Evolutionary conservation across 805 yeast genomes (phyloP), one percentile per base, ranked within the genome.

Genomic region (Nakazawaea pomicola): DNA sequence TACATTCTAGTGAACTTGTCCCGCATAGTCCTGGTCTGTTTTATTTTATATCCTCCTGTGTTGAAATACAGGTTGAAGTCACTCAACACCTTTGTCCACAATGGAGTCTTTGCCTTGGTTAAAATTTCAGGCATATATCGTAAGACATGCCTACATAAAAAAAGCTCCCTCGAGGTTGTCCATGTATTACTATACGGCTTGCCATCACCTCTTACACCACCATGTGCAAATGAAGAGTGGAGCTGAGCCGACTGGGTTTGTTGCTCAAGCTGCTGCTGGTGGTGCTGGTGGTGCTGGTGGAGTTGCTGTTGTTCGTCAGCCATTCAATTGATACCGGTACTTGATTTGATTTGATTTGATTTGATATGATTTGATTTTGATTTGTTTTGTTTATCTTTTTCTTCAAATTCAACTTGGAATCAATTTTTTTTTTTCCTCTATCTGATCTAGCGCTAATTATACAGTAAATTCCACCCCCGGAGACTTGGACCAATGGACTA

Each of bases 1-100:
- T 33, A 39, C 33, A 39, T 12, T 25, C 38, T 32, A 14, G 20
- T 15, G 29, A 39, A 39, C 33, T 33, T 39, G 15, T 39, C 43
- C 24, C 36, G 25, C 25, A 39, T 32, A 4, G 43, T 39, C 15
- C 43, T 18, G 9, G 38, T 4, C 15, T 39, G 43, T 11, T 24
- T 31, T 20, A 39, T 39, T 17, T 28, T 25, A 18, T 39, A 38
- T 14, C 16, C 23, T 6, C 18, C 18, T n/a, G 11, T n/a, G 19
- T 39, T 33, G 29, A 39, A 39, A 15, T 14, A 19, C 12, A 8
- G 3, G 19, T 39, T 39, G 21, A 29, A 39, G 9, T 39, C 38
- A 15, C 33, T 29, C 28, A 39, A 28, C 11, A 39, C 29, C 5
- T 33, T 28, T 12, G 27, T 33, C 43, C 43, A 39, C 14, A 19